Conservation (phyloP, 2,329 filamentous ascomycete genomes). For the Aspergillus sp. region DNA sequence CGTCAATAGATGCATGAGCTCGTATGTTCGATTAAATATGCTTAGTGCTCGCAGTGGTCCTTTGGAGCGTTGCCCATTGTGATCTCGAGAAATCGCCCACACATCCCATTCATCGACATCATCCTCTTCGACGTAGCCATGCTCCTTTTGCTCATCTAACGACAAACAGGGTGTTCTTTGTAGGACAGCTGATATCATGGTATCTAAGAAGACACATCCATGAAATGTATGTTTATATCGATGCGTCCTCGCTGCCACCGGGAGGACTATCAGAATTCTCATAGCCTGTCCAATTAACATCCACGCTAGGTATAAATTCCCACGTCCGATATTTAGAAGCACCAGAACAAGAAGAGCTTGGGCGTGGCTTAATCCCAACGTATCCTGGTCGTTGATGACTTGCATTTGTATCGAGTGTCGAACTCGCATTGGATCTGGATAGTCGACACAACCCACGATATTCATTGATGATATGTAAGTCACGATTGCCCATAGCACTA, state of each 20-base stretch:
- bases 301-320: constrained; percentile 53
- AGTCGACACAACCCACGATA: background rate
- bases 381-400: constrained; percentile 34
- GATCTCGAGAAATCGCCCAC: constrained; percentile 5
- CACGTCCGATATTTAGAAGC: constrained; percentile 53
- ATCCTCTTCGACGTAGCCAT: constrained; percentile 8
- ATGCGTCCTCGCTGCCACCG: background rate
- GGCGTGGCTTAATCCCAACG: constrained; percentile 41
- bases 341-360: constrained; percentile 52
- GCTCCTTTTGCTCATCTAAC: constrained; percentile 2
- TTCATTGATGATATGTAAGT: constrained; percentile 22
- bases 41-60: constrained; percentile 8
- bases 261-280: constrained; percentile 32
- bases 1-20: constrained; percentile 8
- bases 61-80: background rate
- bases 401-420: constrained; percentile 7
- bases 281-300: constrained; percentile 53
- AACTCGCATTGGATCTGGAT: constrained; percentile 1
- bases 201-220: constrained; percentile 12
- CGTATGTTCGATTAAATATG: constrained; percentile 8
- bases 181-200: constrained; percentile 8
- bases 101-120: constrained; percentile 15
- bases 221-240: constrained; percentile 8
- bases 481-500: constrained; percentile 49
- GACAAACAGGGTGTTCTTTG: constrained; percentile 6